These are phyloP conservation scores for Arthrobotrys sphaeroides DNA, from an alignment of 2,329 filamentous ascomycete species.

Conservation along the genomic window DNA sequence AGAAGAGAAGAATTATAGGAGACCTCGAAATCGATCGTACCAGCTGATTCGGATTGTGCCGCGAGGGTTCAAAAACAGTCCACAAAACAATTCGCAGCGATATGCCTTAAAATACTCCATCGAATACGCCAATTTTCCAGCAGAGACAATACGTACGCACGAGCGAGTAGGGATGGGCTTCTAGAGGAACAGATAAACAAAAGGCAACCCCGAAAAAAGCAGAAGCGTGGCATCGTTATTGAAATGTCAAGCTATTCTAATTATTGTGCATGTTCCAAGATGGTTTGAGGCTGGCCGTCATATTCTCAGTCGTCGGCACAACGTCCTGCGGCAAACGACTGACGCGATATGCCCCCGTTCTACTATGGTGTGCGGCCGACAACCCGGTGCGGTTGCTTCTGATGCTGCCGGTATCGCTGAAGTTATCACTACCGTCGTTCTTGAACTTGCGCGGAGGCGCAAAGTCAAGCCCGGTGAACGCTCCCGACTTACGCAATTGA, in stretches of 20 bases:
- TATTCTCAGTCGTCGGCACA: conserved; percentile 78
- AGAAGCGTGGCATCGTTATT: conserved; percentile 41
- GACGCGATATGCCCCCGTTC: conserved; percentile 83
- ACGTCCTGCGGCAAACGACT: conserved; percentile 83
- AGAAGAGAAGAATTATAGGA: conserved; percentile 19
- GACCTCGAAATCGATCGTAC: conserved; percentile 33
- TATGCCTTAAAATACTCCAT: conserved; percentile 28
- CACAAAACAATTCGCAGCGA: conserved; percentile 16
- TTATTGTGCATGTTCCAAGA: conserved; percentile 66
- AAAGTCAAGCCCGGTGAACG: conserved; percentile 82
- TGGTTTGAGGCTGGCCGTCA: conserved; percentile 71
- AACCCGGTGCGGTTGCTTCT: conserved; percentile 80
- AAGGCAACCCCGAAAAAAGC: conserved; percentile 54
- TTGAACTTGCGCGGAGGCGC: conserved; percentile 79
- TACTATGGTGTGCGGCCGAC: conserved; percentile 76
- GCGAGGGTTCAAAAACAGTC: conserved; percentile 11
- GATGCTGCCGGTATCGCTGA: conserved; percentile 75
- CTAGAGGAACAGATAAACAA: conserved; percentile 42
- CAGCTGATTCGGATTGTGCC: conserved; percentile 34
- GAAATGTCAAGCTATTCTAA: conserved; percentile 11
- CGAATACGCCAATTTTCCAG: conserved; percentile 32
- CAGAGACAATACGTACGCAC: conserved; percentile 27
- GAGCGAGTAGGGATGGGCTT: conserved; percentile 22
- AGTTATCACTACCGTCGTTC: conserved; percentile 66
- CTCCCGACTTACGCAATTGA: conserved; percentile 77